These are phyloP conservation scores for Alternaria brassicicola DNA, from an alignment of 2,329 filamentous ascomycete genomes.

Conservation along the genomic window DNA sequence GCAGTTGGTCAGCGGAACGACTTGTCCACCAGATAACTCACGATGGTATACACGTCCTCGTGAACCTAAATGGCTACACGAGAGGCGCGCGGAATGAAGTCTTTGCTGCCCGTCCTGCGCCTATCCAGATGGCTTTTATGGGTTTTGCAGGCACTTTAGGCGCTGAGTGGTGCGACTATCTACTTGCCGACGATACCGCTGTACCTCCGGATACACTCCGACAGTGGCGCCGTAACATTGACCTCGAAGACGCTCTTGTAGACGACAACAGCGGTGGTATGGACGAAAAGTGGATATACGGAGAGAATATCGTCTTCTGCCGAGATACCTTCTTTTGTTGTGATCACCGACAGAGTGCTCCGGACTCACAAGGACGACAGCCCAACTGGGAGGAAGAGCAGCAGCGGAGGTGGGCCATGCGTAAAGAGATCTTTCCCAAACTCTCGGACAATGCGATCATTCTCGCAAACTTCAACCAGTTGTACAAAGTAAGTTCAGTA, in stretches of 20 bases:
- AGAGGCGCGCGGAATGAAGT: constrained; percentile 96
- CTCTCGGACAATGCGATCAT: constrained; percentile 85
- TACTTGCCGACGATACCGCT: constrained; percentile 86
- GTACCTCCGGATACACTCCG: constrained; percentile 82
- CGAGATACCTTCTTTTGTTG: constrained; percentile 98
- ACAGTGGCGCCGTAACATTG: constrained; percentile 76
- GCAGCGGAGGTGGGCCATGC: constrained; percentile 83
- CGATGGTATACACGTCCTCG: constrained; percentile 90
- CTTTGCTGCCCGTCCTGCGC: constrained; percentile 91
- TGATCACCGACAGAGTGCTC: constrained; percentile 89
- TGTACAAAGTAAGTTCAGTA: constrained; percentile 79
- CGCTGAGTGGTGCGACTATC: constrained; percentile 98
- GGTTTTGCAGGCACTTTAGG: constrained; percentile 95
- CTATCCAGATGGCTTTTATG: constrained; percentile 99
- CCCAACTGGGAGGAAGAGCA: constrained; percentile 87
- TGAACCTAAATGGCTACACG: constrained; percentile 98
- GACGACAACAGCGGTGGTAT: constrained; percentile 71
- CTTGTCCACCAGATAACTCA: constrained; percentile 84
- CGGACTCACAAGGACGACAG: constrained; percentile 67
- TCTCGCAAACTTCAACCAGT: constrained; percentile 95
- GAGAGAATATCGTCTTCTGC: constrained; percentile 95
- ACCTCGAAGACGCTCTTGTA: constrained; percentile 69
- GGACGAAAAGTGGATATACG: constrained; percentile 86
- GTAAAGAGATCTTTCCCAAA: constrained; percentile 86
- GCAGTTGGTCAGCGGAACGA: constrained; percentile 81